These are phyloP conservation scores for Platanus orientalis DNA, from an alignment of 164 flowering plant genomes.

Conservation along the genomic window DNA sequence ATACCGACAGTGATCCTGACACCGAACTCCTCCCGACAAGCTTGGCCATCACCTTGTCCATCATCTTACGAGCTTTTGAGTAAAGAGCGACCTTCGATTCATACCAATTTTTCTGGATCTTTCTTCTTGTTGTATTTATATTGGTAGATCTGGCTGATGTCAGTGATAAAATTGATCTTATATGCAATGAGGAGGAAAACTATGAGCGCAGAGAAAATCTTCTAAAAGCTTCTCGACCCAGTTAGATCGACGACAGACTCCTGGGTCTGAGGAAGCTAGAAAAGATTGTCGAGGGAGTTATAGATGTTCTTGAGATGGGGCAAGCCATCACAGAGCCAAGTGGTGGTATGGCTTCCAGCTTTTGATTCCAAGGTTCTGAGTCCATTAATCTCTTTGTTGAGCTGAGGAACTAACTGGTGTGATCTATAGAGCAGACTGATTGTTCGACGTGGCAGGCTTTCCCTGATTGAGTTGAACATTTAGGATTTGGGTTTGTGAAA, in stretches of 20 bases:
- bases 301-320: slow-evolving; percentile 33
- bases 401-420: slow-evolving; percentile 60
- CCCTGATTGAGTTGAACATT: slow-evolving; percentile 32
- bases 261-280: slow-evolving; percentile 50
- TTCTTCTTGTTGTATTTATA: too few relatives aligned
- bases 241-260: slow-evolving; percentile 31
- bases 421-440: slow-evolving; percentile 77
- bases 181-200: too few relatives aligned
- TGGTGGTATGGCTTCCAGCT: slow-evolving; percentile 25
- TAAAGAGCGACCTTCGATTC: too few relatives aligned
- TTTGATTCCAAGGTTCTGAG: slow-evolving; percentile 38
- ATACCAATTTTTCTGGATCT: too few relatives aligned
- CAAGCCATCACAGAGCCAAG: slow-evolving; percentile 43
- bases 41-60: too few relatives aligned
- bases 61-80: too few relatives aligned
- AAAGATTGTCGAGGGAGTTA: slow-evolving; percentile 40
- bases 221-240: slow-evolving; percentile 61
- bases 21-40: too few relatives aligned
- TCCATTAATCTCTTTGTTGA: slow-evolving; percentile 42
- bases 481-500: slow-evolving; percentile 42
- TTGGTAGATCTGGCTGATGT: too few relatives aligned
- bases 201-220: slow-evolving; percentile 46
- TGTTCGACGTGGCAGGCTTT: slow-evolving; percentile 58
- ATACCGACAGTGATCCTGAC: too few relatives aligned
- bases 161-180: too few relatives aligned